Conservation (phyloP, 768 basidiomycete species). For the Lactifluus subvellereus region DNA sequence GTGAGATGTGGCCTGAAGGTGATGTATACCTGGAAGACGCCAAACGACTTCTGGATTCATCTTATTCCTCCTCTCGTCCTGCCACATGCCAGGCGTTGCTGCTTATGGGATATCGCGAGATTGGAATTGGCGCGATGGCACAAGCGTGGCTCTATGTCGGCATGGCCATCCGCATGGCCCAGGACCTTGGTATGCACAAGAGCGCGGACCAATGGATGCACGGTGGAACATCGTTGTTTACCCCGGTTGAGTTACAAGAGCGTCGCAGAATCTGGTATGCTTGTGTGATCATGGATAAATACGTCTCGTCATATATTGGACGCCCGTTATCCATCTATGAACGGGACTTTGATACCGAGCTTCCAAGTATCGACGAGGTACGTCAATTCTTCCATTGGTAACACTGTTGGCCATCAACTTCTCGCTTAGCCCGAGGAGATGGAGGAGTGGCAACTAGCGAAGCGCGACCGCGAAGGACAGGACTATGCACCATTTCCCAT, state of each 20-base stretch:
- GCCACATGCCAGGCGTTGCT: slow-evolving; percentile 76
- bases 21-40: slow-evolving; percentile 66
- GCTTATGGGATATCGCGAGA: slow-evolving; percentile 77
- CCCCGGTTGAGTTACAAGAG: slow-evolving; percentile 56
- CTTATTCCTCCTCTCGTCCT: slow-evolving; percentile 66
- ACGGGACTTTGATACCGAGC: slow-evolving; percentile 65
- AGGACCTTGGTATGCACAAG: slow-evolving; percentile 80
- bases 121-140: slow-evolving; percentile 86
- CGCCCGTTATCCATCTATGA: slow-evolving; percentile 72
- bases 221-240: slow-evolving; percentile 51
- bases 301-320: slow-evolving; percentile 74
- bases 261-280: slow-evolving; percentile 73
- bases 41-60: slow-evolving; percentile 56
- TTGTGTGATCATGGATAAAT: slow-evolving; percentile 74
- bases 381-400: slow-evolving; percentile 16
- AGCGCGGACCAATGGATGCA: slow-evolving; percentile 72
- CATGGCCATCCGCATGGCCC: slow-evolving; percentile 90
- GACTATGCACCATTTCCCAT: slow-evolving; percentile 35
- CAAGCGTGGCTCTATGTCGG: slow-evolving; percentile 83
- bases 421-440: slow-evolving; percentile 54
- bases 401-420: neutral
- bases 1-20: slow-evolving; percentile 77
- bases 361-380: slow-evolving; percentile 60
- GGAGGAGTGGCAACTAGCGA: slow-evolving; percentile 47
- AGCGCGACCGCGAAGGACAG: slow-evolving; percentile 32